Conservation (phyloP, 2,329 filamentous ascomycete genomes). For the Colletotrichum sp. region DNA sequence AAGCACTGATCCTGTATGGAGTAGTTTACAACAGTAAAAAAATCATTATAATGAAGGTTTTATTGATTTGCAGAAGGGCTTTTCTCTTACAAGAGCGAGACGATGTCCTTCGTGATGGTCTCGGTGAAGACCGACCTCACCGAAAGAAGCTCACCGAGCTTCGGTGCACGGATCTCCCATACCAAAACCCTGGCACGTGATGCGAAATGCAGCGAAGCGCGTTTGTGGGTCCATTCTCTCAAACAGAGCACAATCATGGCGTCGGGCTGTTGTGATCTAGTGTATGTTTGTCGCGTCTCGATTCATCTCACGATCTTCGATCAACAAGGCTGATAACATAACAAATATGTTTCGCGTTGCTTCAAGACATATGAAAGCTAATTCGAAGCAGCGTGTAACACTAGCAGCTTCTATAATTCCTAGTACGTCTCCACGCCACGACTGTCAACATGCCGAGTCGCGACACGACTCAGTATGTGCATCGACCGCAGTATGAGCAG, state of each 20-base stretch:
- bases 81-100: neutral
- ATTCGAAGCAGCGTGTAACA: neutral
- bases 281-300: neutral
- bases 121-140: neutral
- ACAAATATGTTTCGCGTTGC: neutral
- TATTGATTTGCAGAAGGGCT: neutral
- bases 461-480: slow-evolving; percentile 1
- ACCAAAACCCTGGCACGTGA: neutral
- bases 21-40: too few species aligned
- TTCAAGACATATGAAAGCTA: neutral
- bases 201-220: too few species aligned
- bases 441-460: neutral
- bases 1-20: too few species aligned
- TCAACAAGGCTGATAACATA: neutral
- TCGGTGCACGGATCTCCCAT: neutral
- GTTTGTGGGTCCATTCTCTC: neutral
- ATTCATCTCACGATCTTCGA: neutral
- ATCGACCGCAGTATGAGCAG: slow-evolving; percentile 20
- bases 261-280: neutral
- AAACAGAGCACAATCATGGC: neutral
- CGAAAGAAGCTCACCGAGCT: neutral
- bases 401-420: neutral
- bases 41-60: too few species aligned
- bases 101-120: neutral
- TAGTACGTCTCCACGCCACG: neutral